Evolutionary conservation across 2,329 filamentous ascomycete species (phyloP), one percentile per base, ranked within the genome.

Genomic region (Keithomyces neogunnii): DNA sequence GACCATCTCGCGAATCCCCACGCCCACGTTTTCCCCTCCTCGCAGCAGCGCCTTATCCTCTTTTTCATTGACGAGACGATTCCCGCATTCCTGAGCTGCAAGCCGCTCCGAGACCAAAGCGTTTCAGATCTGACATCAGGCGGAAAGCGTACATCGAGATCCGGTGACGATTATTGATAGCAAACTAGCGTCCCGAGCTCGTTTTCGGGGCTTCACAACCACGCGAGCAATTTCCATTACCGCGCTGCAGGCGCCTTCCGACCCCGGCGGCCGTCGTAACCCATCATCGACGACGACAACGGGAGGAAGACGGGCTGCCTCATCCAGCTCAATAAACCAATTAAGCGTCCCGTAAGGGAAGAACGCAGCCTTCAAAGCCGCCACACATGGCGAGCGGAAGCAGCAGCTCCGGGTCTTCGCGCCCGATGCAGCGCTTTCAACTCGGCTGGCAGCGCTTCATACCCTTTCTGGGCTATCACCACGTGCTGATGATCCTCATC

Each of bases 401-500:
- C 53, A 56, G 58, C 54, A 53, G 44, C 45, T 61, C 60, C 42
- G 63, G 59, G 35, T 19, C 19, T 19, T 55, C 52, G 10, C 57
- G 55, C 54, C 60, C 57, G 42, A 65, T 63, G 60, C 62, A 65
- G 54, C 67, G 60, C 57, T 71, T 77, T 51, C 71, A 72, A 57
- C 59, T 75, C 55, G 74, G 74, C 57, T 77, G 74, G 74, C 72
- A 74, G 84, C 82, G 81, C 64, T 81, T 79, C 60, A 72, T 86
- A 66, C 84, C 84, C 59, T 86, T 86, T 65, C 75, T 86, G 53
- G 84, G 84, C 59, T 86, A 86, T 64, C 84, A 86, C 66, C 82
- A 99, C 82, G 86, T 97, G 58, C 81, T 99, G 69, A 99, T 99
- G 93, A 89, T 99, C 62, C 74, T 99, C 59, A 96, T 99, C 65